Percentiles rank a stretch among this genome's conserved stretches.
Conservation (phyloP, 208 protist genomes). For the Entamoeba invadens region DNA sequence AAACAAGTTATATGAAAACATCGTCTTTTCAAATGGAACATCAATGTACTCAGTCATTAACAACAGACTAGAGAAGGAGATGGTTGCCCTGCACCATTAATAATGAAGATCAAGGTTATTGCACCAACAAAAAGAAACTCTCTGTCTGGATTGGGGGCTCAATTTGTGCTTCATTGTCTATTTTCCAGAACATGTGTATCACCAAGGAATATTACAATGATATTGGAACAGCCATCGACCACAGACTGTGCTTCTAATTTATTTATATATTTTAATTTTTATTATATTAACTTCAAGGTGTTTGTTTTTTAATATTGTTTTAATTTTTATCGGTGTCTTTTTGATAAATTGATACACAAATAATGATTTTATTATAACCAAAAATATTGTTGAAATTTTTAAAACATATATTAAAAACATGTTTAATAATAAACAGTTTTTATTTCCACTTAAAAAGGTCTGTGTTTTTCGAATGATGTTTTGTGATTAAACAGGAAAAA, state of each 20-base stretch:
- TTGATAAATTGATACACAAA: no score
- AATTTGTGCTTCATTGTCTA: conserved; percentile 78
- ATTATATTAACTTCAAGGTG: no score
- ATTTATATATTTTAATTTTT: no score
- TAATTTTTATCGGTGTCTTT: no score
- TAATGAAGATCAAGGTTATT: conserved; percentile 57
- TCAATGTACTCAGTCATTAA: conserved; percentile 61
- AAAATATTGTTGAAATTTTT: no score
- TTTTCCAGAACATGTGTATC: conserved; percentile 91
- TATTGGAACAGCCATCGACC: conserved; percentile 74
- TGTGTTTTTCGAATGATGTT: no score
- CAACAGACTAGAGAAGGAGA: conserved; percentile 58
- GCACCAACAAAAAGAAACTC: conserved; percentile 61
- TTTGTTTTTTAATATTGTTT: no score
- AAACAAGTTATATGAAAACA: conserved; percentile 57
- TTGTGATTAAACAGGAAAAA: no score
- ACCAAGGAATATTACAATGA: conserved; percentile 93
- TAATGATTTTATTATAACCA: no score
- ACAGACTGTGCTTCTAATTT: conserved; percentile 79
- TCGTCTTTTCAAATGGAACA: conserved; percentile 71
- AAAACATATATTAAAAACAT: no score
- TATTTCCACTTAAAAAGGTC: no score
- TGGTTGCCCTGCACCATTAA: conserved; percentile 54
- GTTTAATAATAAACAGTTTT: no score
- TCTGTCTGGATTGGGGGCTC: conserved; percentile 88